Evolutionary conservation across 2,329 filamentous ascomycete species (phyloP).

Genomic region (Westerdykella sp.): DNA sequence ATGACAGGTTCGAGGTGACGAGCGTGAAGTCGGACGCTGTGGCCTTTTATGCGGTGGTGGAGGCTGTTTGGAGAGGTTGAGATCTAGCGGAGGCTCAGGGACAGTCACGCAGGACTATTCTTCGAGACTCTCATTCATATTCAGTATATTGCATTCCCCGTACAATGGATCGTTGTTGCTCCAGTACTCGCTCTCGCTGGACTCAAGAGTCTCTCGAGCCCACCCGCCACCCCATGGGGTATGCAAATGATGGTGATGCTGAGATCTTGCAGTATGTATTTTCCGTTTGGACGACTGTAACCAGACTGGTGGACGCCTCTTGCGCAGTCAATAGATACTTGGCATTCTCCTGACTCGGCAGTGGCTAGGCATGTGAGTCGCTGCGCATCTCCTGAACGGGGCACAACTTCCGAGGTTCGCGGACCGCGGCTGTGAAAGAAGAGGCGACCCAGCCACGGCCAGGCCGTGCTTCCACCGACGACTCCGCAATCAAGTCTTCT

Average conservation of each 20-base stretch:
- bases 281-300: too few relatives aligned
- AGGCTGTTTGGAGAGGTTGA: conserved; percentile 20
- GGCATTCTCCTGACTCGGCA: not conserved
- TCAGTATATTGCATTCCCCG: too few relatives aligned
- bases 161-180: too few relatives aligned
- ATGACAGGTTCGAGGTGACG: conserved; percentile 42
- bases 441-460: not conserved
- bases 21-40: conserved; percentile 18
- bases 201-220: too few relatives aligned
- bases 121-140: too few relatives aligned
- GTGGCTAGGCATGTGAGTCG: not conserved
- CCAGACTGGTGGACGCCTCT: too few relatives aligned
- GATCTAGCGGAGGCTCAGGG: not conserved
- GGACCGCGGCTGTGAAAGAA: not conserved
- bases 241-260: too few relatives aligned
- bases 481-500: not conserved
- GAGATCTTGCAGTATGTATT: too few relatives aligned
- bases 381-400: not conserved
- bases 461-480: not conserved
- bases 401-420: not conserved
- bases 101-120: too few relatives aligned
- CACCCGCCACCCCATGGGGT: too few relatives aligned
- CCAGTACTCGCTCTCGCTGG: too few relatives aligned
- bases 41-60: conserved; percentile 22
- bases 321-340: too few relatives aligned